Evolutionary conservation across 148 eudicot species (phyloP).

Genomic region (Gaultheria prostrata): DNA sequence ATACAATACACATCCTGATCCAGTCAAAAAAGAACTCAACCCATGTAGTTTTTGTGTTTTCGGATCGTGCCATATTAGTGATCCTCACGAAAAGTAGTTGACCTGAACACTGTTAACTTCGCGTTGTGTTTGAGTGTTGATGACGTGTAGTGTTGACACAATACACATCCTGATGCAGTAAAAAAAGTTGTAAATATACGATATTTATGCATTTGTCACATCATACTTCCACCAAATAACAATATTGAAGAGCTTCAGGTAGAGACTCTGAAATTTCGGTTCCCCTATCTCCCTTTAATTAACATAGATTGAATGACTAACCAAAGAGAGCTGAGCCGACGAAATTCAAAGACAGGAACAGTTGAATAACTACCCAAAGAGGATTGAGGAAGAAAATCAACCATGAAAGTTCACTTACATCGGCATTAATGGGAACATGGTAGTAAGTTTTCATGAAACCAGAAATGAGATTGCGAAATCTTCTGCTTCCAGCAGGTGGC

Average conservation of each 20-base stretch:
- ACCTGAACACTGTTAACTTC: not conserved
- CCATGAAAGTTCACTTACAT: constrained; percentile 45
- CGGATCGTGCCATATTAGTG: not conserved
- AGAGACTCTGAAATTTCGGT: not conserved
- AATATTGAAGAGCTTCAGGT: not conserved
- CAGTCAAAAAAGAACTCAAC: not conserved
- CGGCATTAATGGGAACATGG: constrained; percentile 70
- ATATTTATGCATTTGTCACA: not conserved
- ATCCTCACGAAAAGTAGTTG: not conserved
- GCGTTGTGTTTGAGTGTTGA: too few relatives aligned
- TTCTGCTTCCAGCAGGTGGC: constrained; percentile 82
- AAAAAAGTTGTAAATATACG: not conserved
- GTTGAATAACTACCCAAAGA: not conserved
- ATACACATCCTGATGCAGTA: not conserved
- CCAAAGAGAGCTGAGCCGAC: not conserved
- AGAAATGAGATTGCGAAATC: constrained; percentile 81
- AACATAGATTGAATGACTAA: not conserved
- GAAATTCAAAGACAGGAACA: not conserved
- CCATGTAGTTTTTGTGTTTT: not conserved
- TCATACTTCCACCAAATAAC: not conserved
- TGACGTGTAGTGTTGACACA: not conserved
- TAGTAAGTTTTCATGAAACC: constrained; percentile 87
- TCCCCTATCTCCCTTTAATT: not conserved
- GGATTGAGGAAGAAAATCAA: not conserved
- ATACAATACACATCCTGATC: too few relatives aligned